phyloP scores from a whole-genome alignment of 139 green algal species.

The Zygnema circumcarinatum region DNA sequence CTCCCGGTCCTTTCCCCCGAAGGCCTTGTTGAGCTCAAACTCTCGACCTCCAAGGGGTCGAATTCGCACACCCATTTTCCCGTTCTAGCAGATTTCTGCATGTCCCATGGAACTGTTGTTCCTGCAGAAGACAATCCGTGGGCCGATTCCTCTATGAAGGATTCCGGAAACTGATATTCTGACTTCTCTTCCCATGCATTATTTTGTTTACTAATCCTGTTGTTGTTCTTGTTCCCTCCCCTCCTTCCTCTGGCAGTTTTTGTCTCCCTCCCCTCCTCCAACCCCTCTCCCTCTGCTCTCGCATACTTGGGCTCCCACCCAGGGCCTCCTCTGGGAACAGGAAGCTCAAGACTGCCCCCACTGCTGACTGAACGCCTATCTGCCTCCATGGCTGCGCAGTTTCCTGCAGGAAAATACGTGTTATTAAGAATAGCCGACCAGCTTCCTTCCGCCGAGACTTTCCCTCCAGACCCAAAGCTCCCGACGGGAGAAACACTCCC shows the following conservation, averaged over 20 bases:
- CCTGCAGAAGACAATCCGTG: too few species aligned
- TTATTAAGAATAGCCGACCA: too few species aligned
- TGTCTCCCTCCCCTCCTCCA: too few species aligned
- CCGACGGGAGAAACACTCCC: too few species aligned
- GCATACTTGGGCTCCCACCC: background rate
- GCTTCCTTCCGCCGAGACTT: background rate
- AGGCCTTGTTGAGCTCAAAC: too few species aligned
- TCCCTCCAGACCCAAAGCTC: background rate
- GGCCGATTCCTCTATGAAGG: background rate
- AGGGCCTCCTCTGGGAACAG: background rate
- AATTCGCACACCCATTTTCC: background rate
- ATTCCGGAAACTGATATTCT: background rate
- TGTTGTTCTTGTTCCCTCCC: background rate
- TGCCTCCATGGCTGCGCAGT: too few species aligned
- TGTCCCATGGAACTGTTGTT: background rate
- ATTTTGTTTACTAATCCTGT: too few species aligned
- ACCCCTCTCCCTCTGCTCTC: background rate
- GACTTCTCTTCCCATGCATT: background rate
- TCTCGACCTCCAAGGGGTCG: too few species aligned
- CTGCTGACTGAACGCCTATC: background rate
- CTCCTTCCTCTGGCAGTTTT: background rate
- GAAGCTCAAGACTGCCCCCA: background rate
- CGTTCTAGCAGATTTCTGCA: background rate
- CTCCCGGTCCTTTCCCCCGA: background rate
- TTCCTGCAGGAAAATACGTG: too few species aligned